phyloP scores from a whole-genome alignment of 306 rosid species.

The Casuarina glauca region DNA sequence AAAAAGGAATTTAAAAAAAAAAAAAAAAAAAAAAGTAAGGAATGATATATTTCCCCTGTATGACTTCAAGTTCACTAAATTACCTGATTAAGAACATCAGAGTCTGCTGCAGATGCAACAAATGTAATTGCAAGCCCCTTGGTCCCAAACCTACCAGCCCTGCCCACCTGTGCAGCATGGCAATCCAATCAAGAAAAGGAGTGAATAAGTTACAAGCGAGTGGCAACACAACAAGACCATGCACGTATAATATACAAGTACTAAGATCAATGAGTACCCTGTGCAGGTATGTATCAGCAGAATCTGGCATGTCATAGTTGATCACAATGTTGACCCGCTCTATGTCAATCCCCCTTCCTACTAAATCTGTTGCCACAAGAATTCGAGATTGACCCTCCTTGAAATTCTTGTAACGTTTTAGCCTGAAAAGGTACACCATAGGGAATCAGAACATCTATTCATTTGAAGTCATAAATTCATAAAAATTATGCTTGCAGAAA shows the following conservation, averaged over 20 bases:
- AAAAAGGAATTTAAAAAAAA: background rate
- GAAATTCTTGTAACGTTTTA: conserved; percentile 76
- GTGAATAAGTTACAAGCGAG: background rate
- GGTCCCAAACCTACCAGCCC: conserved; percentile 99
- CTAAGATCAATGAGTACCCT: conserved; percentile 44
- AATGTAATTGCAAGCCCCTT: conserved; percentile 99
- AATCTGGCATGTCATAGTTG: conserved; percentile 82
- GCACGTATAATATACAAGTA: background rate
- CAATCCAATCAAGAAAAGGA: background rate
- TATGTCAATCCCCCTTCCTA: conserved; percentile 81
- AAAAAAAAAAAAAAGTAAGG: no score
- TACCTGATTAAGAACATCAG: conserved; percentile 95
- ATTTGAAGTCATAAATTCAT: background rate
- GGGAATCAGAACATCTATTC: background rate
- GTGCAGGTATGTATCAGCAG: conserved; percentile 71
- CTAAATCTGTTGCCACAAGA: conserved; percentile 83
- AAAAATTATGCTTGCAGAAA: background rate
- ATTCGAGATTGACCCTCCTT: conserved; percentile 80
- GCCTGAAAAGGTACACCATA: conserved; percentile 32
- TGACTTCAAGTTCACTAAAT: background rate
- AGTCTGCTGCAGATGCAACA: conserved; percentile 84
- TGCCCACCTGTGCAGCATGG: conserved; percentile 64
- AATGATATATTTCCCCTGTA: background rate
- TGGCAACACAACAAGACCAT: background rate
- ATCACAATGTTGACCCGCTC: conserved; percentile 83